Conservation (phyloP, 1,284 basidiomycete genomes). For the Vanrija humicola region DNA sequence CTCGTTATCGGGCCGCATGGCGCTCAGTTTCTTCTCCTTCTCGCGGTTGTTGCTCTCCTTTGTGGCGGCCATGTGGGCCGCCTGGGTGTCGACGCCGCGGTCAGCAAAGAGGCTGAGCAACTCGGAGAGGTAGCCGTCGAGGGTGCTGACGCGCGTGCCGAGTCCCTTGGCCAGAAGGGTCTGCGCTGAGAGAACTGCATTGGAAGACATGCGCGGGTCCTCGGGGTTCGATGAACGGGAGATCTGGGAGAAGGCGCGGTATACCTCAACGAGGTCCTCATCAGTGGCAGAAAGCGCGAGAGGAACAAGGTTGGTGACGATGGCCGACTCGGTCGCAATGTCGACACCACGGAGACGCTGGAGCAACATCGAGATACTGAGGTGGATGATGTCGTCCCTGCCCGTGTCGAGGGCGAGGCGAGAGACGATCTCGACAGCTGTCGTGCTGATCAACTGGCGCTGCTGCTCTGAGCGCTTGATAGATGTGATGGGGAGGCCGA, state of each 20-base stretch:
- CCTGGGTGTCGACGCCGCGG: conserved; percentile 87
- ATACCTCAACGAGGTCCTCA: conserved; percentile 76
- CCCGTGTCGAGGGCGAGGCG: conserved; percentile 76
- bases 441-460: conserved; percentile 76
- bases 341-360: conserved; percentile 82
- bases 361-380: conserved; percentile 86
- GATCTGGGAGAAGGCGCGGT: conserved; percentile 78
- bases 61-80: conserved; percentile 54
- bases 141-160: conserved; percentile 63
- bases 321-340: conserved; percentile 79
- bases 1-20: conserved; percentile 27
- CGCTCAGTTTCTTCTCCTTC: conserved; percentile 20
- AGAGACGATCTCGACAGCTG: conserved; percentile 84
- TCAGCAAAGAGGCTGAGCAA: conserved; percentile 82
- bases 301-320: conserved; percentile 86
- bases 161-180: conserved; percentile 79
- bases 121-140: conserved; percentile 76
- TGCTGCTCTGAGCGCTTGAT: conserved; percentile 66
- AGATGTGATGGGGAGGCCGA: neutral
- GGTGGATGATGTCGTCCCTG: conserved; percentile 74
- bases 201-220: conserved; percentile 77
- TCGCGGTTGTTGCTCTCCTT: conserved; percentile 15
- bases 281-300: conserved; percentile 75
- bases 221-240: conserved; percentile 78
- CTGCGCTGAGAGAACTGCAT: conserved; percentile 84